Evolutionary conservation across 225 moss, liverwort and hornwort species (phyloP).

Genomic region (Physcomitrellopsis africana): DNA sequence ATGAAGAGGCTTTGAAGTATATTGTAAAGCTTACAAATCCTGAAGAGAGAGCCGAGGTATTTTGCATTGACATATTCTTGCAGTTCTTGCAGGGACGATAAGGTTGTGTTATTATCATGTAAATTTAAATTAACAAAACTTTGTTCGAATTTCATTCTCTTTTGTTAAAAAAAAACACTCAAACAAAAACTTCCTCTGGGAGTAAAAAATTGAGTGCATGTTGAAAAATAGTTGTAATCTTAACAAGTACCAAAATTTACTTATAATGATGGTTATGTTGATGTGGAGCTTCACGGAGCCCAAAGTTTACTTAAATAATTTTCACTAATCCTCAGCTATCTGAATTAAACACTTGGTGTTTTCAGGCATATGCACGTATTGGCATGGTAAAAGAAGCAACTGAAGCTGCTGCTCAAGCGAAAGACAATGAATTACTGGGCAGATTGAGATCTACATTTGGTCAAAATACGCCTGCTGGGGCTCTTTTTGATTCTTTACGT

Average conservation of each 20-base stretch:
- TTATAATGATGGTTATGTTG: no score
- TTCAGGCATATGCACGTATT: constrained; percentile 88
- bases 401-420: constrained; percentile 91
- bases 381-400: constrained; percentile 99
- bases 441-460: constrained; percentile 91
- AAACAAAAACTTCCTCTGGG: no score
- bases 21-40: constrained; percentile 94
- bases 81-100: not conserved
- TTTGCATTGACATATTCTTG: constrained; percentile 10
- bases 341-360: not conserved
- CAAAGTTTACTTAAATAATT: not conserved
- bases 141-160: no score
- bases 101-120: not conserved
- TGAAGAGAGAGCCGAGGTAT: constrained; percentile 91
- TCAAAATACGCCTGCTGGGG: constrained; percentile 87
- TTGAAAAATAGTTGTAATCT: no score
- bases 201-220: no score
- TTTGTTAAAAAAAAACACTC: no score
- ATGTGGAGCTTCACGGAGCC: no score
- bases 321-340: not conserved
- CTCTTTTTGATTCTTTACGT: constrained; percentile 86
- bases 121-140: not conserved
- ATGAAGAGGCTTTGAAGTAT: constrained; percentile 92
- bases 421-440: constrained; percentile 93
- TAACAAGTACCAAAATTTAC: no score